phyloP scores from a whole-genome alignment of 148 eudicot genomes.

The Amaranthus hypochondriacus region DNA sequence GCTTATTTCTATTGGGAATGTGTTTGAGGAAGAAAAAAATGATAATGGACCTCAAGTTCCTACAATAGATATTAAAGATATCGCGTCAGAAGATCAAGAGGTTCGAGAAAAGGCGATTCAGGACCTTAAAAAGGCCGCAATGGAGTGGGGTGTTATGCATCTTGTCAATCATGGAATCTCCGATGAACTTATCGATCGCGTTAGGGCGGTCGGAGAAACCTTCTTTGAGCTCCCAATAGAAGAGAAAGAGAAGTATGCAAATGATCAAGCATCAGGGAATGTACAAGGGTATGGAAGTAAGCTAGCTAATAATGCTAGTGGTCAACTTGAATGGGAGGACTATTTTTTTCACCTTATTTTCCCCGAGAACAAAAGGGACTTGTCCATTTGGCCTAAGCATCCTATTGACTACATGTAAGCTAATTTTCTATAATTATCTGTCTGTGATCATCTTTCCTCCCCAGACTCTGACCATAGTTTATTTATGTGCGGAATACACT shows the following conservation, averaged over 20 bases:
- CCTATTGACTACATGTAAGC: constrained; percentile 82
- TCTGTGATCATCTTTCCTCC: too few relatives aligned
- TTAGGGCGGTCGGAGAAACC: constrained; percentile 56
- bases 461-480: too few relatives aligned
- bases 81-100: constrained; percentile 48
- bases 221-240: constrained; percentile 70
- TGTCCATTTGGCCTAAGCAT: constrained; percentile 74
- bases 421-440: neutral
- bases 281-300: constrained; percentile 95
- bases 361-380: constrained; percentile 67
- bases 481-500: too few relatives aligned
- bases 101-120: constrained; percentile 47
- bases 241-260: constrained; percentile 93
- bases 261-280: constrained; percentile 71
- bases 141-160: constrained; percentile 93
- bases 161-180: constrained; percentile 80
- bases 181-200: constrained; percentile 49
- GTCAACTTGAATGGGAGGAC: constrained; percentile 89
- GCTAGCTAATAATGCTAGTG: constrained; percentile 76
- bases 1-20: constrained; percentile 53
- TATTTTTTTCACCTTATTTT: constrained; percentile 73
- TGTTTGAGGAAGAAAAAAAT: constrained; percentile 70
- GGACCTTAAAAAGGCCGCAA: constrained; percentile 57
- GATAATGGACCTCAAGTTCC: constrained; percentile 71
- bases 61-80: constrained; percentile 48